phyloP scores from a whole-genome alignment of 2,329 filamentous ascomycete species.

The Colletotrichum cuscutae region DNA sequence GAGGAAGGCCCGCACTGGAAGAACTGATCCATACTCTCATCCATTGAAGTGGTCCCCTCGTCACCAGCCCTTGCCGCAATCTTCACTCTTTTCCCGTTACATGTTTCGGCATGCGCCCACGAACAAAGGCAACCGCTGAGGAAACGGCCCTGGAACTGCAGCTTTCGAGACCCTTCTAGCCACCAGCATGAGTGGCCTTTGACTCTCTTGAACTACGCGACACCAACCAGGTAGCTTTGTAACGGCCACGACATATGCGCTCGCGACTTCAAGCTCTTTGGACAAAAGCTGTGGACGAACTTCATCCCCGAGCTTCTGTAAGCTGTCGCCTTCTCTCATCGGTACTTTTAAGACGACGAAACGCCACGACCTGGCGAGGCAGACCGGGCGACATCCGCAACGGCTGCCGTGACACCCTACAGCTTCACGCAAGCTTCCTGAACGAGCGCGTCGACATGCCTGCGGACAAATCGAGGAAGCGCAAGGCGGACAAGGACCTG shows the following conservation, averaged over 20 bases:
- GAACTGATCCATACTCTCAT: not conserved
- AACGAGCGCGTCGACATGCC: constrained; percentile 25
- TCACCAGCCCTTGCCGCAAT: constrained; percentile 26
- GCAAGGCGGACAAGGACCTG: constrained; percentile 55
- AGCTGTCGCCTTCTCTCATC: not conserved
- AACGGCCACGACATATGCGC: constrained; percentile 26
- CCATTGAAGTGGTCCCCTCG: constrained; percentile 22
- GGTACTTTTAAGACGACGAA: constrained; percentile 3
- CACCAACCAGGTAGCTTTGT: constrained; percentile 19
- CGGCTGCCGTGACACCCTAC: not conserved
- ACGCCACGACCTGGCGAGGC: constrained; percentile 6
- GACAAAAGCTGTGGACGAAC: constrained; percentile 18
- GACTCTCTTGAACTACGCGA: constrained; percentile 30
- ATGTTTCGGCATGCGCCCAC: constrained; percentile 28
- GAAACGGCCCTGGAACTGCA: constrained; percentile 10
- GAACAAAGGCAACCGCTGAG: constrained; percentile 22
- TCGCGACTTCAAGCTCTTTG: constrained; percentile 23
- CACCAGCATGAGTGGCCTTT: constrained; percentile 21
- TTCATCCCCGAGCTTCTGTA: not conserved
- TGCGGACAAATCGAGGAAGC: constrained; percentile 51
- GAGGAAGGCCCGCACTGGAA: constrained; percentile 2
- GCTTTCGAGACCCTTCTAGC: not conserved
- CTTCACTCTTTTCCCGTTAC: constrained; percentile 11
- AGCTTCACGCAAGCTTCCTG: constrained; percentile 2
- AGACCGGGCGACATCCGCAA: not conserved